Base-by-base conservation (phyloP, 1,139 yeast genomes). In the Maudiozyma humilis region DNA sequence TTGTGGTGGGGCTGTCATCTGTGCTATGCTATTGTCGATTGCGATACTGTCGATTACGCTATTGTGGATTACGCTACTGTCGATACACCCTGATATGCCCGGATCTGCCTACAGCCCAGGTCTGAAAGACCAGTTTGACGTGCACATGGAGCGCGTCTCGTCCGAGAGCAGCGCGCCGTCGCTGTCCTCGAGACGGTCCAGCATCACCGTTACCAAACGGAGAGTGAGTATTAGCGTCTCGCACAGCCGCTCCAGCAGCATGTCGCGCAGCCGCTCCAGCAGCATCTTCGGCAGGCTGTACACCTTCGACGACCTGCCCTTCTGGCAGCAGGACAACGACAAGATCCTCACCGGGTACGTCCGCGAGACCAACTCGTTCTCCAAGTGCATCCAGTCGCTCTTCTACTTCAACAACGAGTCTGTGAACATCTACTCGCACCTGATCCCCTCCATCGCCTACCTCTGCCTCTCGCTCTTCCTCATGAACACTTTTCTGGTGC, bases 281-380 rank as follows among this genome's bases (percentile, higher is more conserved):
- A 38, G 36, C 13, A 17, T 36, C 6, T 32, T 37, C 8, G 43
- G 41, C 49, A 61, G 12, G 53, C 49, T 48, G 32, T 43, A 39
- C 17, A 33, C 47, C 17, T 75, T 67, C 64, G 64, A 73, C 45
- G 77, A 77, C 43, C 60, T 88, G 14, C 89, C 86, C 12, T 75
- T 69, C 13, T 88, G 96, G 96, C 95, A 85, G 59, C 72, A 76
- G 55, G 96, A 88, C 59, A 88, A 88, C 57, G 87, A 82, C 52
- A 84, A 63, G 60, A 87, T 88, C 38, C 62, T 69, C 34, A 67
- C 78, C 0, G 94, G 95, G 1, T 88, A 88, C 56, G 86, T 88
- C 15, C 71, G 70, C 35, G 84, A 78, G 47, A 81, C 93, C 0
- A 59, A 66, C 37, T 79, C 86, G 33, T 72, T 70, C 45, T 48